Conservation (phyloP, 108 stramenopile species). For the Cyclotella cryptica region DNA sequence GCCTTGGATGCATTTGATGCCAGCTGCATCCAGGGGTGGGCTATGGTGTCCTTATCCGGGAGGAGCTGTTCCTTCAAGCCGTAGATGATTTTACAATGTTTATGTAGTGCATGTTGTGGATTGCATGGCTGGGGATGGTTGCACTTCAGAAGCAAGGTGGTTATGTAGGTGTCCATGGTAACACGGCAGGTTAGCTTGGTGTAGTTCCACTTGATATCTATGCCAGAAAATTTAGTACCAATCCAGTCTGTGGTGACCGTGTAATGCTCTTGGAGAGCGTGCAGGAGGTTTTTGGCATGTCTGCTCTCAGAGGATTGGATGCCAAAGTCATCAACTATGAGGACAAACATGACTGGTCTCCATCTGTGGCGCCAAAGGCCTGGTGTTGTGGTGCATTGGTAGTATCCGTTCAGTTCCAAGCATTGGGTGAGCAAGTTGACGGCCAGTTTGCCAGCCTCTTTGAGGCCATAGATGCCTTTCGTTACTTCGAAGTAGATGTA, state of each 20-base stretch:
- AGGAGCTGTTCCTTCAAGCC: neutral
- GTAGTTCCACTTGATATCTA: slow-evolving; percentile 19
- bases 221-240: slow-evolving; percentile 5
- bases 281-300: slow-evolving; percentile 7
- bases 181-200: neutral
- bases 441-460: slow-evolving; percentile 52
- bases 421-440: slow-evolving; percentile 24
- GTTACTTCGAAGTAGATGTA: neutral
- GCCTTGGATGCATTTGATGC: slow-evolving; percentile 1
- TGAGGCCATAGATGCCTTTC: slow-evolving; percentile 55
- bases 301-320: neutral
- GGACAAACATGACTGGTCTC: slow-evolving; percentile 18
- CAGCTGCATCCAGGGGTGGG: neutral
- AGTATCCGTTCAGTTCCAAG: slow-evolving; percentile 35
- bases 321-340: slow-evolving; percentile 31
- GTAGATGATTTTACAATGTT: neutral
- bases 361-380: slow-evolving; percentile 16
- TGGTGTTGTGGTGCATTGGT: neutral
- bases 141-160: neutral
- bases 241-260: slow-evolving; percentile 14
- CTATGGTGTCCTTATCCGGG: neutral
- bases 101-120: neutral
- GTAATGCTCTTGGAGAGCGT: neutral
- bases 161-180: neutral
- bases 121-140: neutral